Evolutionary conservation across 2,329 filamentous ascomycete genomes (phyloP), one percentile per base, ranked within the genome.

Genomic region (Seiridium unicorne): DNA sequence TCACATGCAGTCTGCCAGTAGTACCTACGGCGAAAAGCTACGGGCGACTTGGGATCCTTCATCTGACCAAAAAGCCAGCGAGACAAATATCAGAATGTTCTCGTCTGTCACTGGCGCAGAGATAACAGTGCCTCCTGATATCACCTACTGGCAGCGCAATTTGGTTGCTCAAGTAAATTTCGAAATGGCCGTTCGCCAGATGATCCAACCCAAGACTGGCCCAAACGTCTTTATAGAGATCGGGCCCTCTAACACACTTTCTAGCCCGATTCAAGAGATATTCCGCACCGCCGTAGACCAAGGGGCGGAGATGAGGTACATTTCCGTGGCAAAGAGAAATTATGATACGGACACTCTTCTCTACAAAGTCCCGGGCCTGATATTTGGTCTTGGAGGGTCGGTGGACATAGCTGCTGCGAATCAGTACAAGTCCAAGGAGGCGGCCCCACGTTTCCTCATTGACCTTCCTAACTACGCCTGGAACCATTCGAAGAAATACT

Each of bases 231-330:
- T 64, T 7, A 9, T 62, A 1, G 62, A 64, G 47, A 47, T 64
- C 32, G 62, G 62, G 1, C 62, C 62, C 5, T 60, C 62, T 46
- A 51, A 53, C 0, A 34, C 55, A 9, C 46, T 64, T n/a, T 58
- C 58, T 18, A 55, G 60, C 31, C 60, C 60, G 1, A 26, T 64
- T 11, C 51, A 55, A 13, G 61, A 64, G 48, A 62, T 61, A 58
- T 6, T 44, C 11, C 26, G 32, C 4, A 11, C 6, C 13, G 51
- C 31, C 44, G 62, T 11, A 18, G 36, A 36, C 26, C 26, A 26
- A 9, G n/a, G 13, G 13, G 13, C 34, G 10, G 57, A 61, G 18
- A 13, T 53, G 13, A 47, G 31, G 10, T 46, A 54, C n/a, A 54
- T 11, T 26, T 54, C n/a, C 32, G 51, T 42, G 44, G 44, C 44